Percentiles rank a stretch among this genome's conserved stretches.
phyloP scores from a whole-genome alignment of 2,329 filamentous ascomycete species.

The Fusarium sp. region DNA sequence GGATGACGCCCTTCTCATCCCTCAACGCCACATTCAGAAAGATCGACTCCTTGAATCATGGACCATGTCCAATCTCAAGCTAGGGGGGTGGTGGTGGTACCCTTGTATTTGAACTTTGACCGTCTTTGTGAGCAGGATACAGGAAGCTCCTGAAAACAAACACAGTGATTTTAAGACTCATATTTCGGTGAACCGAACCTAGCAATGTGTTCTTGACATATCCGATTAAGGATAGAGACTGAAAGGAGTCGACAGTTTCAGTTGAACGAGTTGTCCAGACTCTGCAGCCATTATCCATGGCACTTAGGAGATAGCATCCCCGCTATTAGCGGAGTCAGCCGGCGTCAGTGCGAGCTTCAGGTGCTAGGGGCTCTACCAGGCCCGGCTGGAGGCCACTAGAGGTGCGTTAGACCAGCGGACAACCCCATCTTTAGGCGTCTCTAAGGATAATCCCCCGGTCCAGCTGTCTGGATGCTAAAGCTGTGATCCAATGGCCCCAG shows the following conservation, averaged over 20 bases:
- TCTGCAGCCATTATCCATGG: constrained; percentile 23
- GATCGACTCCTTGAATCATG: constrained; percentile 40
- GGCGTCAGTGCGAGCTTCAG: constrained; percentile 39
- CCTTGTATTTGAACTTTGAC: constrained; percentile 25
- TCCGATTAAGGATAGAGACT: neutral
- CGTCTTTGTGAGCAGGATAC: neutral
- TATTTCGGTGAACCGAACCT: neutral
- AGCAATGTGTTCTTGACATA: neutral
- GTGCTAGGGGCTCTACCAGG: constrained; percentile 30
- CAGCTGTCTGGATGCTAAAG: constrained; percentile 20
- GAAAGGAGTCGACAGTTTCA: constrained; percentile 18
- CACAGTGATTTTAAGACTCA: neutral
- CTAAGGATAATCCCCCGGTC: constrained; percentile 32
- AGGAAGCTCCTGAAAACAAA: constrained; percentile 1
- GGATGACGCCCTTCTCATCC: constrained; percentile 29
- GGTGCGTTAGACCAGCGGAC: constrained; percentile 32
- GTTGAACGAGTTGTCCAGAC: constrained; percentile 24
- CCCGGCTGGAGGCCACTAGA: constrained; percentile 33
- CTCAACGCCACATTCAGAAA: constrained; percentile 32
- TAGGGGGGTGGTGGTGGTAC: constrained; percentile 27
- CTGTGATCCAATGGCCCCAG: constrained; percentile 15
- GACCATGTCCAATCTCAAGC: constrained; percentile 20
- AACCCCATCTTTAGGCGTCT: constrained; percentile 42
- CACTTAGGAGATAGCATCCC: constrained; percentile 32
- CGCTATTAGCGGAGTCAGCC: constrained; percentile 40